Conservation (phyloP, 768 basidiomycete genomes). For the Calocybe indica region DNA sequence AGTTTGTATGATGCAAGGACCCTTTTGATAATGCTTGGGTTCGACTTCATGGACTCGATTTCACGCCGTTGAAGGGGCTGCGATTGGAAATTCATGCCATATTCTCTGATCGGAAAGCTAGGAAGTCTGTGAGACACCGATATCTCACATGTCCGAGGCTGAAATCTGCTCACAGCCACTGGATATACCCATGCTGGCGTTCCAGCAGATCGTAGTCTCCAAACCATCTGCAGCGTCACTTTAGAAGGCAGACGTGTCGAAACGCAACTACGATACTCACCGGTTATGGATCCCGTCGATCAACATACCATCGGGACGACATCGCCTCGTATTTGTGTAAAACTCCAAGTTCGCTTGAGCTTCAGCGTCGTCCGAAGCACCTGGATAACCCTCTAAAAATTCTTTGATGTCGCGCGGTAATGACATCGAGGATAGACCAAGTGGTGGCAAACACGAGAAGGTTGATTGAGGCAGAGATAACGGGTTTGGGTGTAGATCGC, state of each 20-base stretch:
- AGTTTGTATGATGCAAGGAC: slow-evolving; percentile 57
- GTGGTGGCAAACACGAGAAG: background rate
- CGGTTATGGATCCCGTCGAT: slow-evolving; percentile 59
- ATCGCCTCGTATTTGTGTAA: slow-evolving; percentile 51
- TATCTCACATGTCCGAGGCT: background rate
- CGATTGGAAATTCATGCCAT: slow-evolving; percentile 64
- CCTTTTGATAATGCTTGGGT: slow-evolving; percentile 40
- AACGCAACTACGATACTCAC: slow-evolving; percentile 26
- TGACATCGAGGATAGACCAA: slow-evolving; percentile 21
- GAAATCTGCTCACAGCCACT: slow-evolving; percentile 60
- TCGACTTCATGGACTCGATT: slow-evolving; percentile 46
- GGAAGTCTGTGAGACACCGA: background rate
- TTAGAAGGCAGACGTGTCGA: background rate
- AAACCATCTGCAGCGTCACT: slow-evolving; percentile 43
- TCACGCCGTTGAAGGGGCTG: slow-evolving; percentile 67
- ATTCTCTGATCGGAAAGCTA: slow-evolving; percentile 71
- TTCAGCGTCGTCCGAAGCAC: slow-evolving; percentile 28
- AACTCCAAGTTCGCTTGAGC: slow-evolving; percentile 50
- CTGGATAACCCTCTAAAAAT: slow-evolving; percentile 53
- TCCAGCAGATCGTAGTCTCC: slow-evolving; percentile 61
- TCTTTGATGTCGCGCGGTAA: slow-evolving; percentile 51
- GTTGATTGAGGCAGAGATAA: no score
- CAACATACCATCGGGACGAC: slow-evolving; percentile 52
- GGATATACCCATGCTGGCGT: slow-evolving; percentile 66
- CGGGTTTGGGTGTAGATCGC: no score